A percentile compares a stretch with the other conserved stretches of the same genome.
Evolutionary conservation across 2,329 filamentous ascomycete genomes (phyloP).

Genomic region (Colletotrichum trifolii): DNA sequence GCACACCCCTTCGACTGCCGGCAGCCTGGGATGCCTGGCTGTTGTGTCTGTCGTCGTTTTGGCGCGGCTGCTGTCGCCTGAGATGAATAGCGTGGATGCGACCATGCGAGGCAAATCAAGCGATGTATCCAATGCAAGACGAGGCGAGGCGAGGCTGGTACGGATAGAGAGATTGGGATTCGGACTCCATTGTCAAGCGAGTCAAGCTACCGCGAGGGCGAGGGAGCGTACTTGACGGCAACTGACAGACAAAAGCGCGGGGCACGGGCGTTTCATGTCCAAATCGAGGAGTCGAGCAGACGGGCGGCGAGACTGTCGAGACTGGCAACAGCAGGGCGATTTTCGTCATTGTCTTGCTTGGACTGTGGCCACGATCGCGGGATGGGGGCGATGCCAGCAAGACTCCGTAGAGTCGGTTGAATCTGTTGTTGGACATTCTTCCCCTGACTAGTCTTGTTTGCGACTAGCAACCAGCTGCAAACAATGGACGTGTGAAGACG

Average conservation of each 20-base stretch:
- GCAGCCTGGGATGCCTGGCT: constrained; percentile 8
- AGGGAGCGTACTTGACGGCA: background rate
- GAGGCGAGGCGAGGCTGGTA: constrained; percentile 18
- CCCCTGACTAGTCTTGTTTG: constrained; percentile 18
- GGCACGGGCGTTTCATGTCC: constrained; percentile 33
- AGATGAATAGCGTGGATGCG: too few relatives aligned
- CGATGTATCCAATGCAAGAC: constrained; percentile 1
- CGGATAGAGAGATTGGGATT: background rate
- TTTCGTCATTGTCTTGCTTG: background rate
- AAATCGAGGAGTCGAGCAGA: constrained; percentile 15
- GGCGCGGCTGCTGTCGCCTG: background rate
- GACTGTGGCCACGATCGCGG: constrained; percentile 16
- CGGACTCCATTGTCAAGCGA: constrained; percentile 10
- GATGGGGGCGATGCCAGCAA: constrained; percentile 4
- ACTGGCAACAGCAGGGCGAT: too few relatives aligned
- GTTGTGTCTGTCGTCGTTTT: constrained; percentile 11
- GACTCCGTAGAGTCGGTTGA: constrained; percentile 1
- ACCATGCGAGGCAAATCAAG: too few relatives aligned
- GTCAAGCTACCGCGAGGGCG: constrained; percentile 7
- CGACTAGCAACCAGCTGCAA: constrained; percentile 27
- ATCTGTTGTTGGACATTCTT: too few relatives aligned
- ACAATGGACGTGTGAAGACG: constrained; percentile 12
- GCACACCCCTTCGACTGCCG: constrained; percentile 35
- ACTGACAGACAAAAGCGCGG: constrained; percentile 31
- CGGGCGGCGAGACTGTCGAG: too few relatives aligned